phyloP scores from a whole-genome alignment of 352 stramenopile genomes.

The Phytophthora hybrid region DNA sequence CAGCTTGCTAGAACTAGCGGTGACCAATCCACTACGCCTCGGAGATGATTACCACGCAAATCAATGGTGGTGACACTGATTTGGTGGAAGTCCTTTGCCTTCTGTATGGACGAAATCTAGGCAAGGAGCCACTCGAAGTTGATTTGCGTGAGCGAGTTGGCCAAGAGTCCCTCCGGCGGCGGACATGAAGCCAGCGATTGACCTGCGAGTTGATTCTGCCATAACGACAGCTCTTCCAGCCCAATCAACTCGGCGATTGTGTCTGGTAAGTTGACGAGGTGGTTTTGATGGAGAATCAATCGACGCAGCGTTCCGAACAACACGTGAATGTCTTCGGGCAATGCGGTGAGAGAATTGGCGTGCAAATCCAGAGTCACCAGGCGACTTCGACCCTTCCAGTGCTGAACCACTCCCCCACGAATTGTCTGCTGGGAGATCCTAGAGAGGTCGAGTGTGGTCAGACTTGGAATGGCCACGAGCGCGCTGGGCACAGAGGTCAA shows the following conservation, averaged over 20 bases:
- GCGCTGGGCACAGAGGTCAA: conserved; percentile 30
- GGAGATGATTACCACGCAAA: conserved; percentile 42
- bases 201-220: conserved; percentile 32
- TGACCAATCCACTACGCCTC: conserved; percentile 26
- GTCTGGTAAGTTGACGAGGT: conserved; percentile 45
- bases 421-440: conserved; percentile 31
- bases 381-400: conserved; percentile 32
- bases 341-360: conserved; percentile 43
- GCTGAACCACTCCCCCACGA: conserved; percentile 26
- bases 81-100: conserved; percentile 19
- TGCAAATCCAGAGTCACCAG: conserved; percentile 50
- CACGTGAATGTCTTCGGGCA: conserved; percentile 51
- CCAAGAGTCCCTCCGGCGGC: conserved; percentile 14
- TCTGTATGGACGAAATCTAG: conserved; percentile 29
- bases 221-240: conserved; percentile 37
- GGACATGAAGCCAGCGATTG: conserved; percentile 33
- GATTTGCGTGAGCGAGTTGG: conserved; percentile 56
- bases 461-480: conserved; percentile 24
- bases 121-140: conserved; percentile 35
- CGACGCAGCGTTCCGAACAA: conserved; percentile 39
- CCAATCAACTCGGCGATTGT: conserved; percentile 40
- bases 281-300: conserved; percentile 58
- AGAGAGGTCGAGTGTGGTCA: conserved; percentile 35
- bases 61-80: conserved; percentile 36
- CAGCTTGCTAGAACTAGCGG: conserved; percentile 42